phyloP scores from a whole-genome alignment of 345 rosid species.

The Alliaria petiolata region DNA sequence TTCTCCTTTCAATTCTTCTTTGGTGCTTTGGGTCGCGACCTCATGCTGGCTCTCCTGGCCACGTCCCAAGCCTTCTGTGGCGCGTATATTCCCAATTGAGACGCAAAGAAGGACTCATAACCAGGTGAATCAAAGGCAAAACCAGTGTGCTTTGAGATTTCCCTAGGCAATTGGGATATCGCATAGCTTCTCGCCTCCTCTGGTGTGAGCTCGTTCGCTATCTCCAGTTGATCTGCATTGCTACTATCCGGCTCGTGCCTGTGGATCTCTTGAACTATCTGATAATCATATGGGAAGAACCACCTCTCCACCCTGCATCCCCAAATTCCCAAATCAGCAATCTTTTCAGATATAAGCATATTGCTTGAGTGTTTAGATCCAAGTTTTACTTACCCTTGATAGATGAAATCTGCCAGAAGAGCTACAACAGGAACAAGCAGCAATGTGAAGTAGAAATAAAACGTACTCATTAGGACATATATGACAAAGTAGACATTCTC shows the following conservation, averaged over 20 bases:
- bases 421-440: conserved; percentile 82
- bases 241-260: conserved; percentile 48
- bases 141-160: conserved; percentile 81
- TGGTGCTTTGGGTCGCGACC: conserved; percentile 45
- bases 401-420: conserved; percentile 84
- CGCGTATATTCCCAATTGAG: conserved; percentile 70
- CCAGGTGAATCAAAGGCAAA: conserved; percentile 97
- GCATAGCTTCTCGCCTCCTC: conserved; percentile 80
- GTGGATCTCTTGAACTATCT: conserved; percentile 89
- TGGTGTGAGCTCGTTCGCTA: conserved; percentile 53
- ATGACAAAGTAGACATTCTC: conserved; percentile 79
- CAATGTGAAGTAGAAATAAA: conserved; percentile 75
- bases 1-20: conserved; percentile 33
- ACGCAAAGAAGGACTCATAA: conserved; percentile 89
- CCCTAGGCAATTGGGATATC: conserved; percentile 76
- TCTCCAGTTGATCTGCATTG: conserved; percentile 44
- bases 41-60: conserved; percentile 84
- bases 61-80: conserved; percentile 99
- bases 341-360: not conserved
- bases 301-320: conserved; percentile 72
- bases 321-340: not conserved
- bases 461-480: conserved; percentile 80
- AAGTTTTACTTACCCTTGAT: conserved; percentile 52
- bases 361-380: not conserved
- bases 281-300: conserved; percentile 90